A percentile compares a stretch with the other conserved stretches of the same genome.
These are phyloP conservation scores for Coniosporium apollinis DNA, from an alignment of 495 filamentous ascomycete genomes.

Conservation along the genomic window DNA sequence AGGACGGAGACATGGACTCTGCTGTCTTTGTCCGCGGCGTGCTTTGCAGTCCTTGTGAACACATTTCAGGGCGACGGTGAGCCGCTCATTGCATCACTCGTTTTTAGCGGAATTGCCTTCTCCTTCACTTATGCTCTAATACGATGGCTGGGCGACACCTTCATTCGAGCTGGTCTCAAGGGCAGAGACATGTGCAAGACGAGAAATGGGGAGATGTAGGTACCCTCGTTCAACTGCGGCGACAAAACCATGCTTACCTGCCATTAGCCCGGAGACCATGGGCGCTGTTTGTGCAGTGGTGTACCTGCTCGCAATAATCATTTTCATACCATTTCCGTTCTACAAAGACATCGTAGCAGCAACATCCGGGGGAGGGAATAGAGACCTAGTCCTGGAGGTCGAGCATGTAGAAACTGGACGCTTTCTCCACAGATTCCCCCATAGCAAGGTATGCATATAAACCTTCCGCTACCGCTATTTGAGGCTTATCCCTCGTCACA, in stretches of 20 bases:
- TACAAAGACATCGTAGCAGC: constrained; percentile 96
- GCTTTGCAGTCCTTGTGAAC: constrained; percentile 58
- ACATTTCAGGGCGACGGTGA: constrained; percentile 75
- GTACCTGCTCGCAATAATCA: constrained; percentile 69
- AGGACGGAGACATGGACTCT: constrained; percentile 54
- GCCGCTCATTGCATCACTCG: constrained; percentile 74
- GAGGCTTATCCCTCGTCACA: constrained; percentile 23
- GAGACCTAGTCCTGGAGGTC: constrained; percentile 56
- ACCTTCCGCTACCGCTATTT: neutral
- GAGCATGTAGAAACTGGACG: constrained; percentile 58
- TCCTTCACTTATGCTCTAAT: constrained; percentile 65
- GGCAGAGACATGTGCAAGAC: constrained; percentile 81
- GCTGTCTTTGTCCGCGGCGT: constrained; percentile 47
- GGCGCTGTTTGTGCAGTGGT: constrained; percentile 88
- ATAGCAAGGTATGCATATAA: constrained; percentile 53
- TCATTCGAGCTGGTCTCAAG: constrained; percentile 77
- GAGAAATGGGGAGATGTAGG: constrained; percentile 56
- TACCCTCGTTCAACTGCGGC: constrained; percentile 4
- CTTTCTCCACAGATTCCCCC: constrained; percentile 78
- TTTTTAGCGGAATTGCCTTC: constrained; percentile 74
- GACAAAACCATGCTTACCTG: too few relatives aligned
- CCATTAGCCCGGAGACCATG: constrained; percentile 76
- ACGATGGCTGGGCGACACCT: constrained; percentile 82
- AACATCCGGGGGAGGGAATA: constrained; percentile 83
- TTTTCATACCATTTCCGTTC: constrained; percentile 92